These are phyloP conservation scores for Corrigiola litoralis DNA, from an alignment of 179 eudicot species.

Conservation along the genomic window DNA sequence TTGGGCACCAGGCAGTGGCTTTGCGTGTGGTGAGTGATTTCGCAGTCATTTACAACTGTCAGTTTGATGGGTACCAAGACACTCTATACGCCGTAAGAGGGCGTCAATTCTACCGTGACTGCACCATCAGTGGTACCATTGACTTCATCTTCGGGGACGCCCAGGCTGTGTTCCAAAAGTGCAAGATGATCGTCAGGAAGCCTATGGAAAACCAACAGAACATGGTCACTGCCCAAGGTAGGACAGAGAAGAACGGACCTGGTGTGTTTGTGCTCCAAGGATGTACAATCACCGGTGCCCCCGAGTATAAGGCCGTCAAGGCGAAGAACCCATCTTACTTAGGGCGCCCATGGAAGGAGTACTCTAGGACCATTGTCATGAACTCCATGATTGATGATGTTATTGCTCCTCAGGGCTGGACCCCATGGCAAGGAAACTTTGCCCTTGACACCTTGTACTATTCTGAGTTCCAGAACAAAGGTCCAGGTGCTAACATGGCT, in stretches of 20 bases:
- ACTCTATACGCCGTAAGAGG: constrained; percentile 37
- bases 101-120: constrained; percentile 48
- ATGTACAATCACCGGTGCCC: constrained; percentile 29
- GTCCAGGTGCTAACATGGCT: constrained; percentile 27
- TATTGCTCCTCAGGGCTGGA: constrained; percentile 40
- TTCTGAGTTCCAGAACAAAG: constrained; percentile 36
- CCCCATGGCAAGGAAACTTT: constrained; percentile 34
- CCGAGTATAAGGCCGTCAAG: constrained; percentile 21
- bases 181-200: constrained; percentile 31
- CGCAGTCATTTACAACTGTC: constrained; percentile 33
- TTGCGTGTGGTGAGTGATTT: constrained; percentile 25
- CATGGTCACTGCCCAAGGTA: constrained; percentile 43
- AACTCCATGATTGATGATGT: constrained; percentile 25
- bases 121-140: constrained; percentile 38
- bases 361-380: constrained; percentile 32
- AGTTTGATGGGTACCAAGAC: constrained; percentile 39
- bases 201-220: constrained; percentile 33
- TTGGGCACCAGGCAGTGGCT: constrained; percentile 31
- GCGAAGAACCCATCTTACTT: constrained; percentile 12
- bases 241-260: constrained; percentile 31
- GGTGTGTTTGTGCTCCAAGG: constrained; percentile 36
- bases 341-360: constrained; percentile 43
- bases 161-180: constrained; percentile 42
- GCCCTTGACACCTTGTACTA: constrained; percentile 36
- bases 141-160: constrained; percentile 53